These are phyloP conservation scores for Ceratocystis eucalypticola DNA, from an alignment of 2,329 filamentous ascomycete species.

Conservation along the genomic window DNA sequence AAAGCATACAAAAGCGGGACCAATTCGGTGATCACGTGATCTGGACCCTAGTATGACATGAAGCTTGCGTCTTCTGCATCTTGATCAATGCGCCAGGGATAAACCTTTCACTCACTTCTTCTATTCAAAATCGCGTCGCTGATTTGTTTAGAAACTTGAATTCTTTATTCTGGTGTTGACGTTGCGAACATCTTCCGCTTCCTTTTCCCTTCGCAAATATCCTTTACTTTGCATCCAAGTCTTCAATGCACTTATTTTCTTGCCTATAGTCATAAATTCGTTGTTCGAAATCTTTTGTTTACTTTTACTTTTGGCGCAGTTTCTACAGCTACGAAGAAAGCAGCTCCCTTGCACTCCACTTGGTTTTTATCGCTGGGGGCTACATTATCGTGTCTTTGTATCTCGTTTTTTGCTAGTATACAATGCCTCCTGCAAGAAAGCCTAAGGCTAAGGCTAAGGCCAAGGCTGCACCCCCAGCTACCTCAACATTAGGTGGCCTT, in stretches of 20 bases:
- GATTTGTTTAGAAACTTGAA: too few relatives aligned
- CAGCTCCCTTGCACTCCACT: background rate
- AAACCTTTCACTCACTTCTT: background rate
- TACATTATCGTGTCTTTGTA: too few relatives aligned
- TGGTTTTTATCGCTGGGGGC: background rate
- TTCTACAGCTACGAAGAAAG: background rate
- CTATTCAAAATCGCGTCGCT: background rate
- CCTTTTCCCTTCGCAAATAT: too few relatives aligned
- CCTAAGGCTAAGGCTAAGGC: conserved; percentile 12
- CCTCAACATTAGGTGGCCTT: conserved; percentile 9
- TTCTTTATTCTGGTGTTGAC: too few relatives aligned
- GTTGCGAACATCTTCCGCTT: too few relatives aligned
- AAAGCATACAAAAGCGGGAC: background rate
- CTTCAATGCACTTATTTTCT: background rate
- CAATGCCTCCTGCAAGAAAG: conserved; percentile 15
- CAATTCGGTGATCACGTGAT: background rate
- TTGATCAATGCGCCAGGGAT: conserved; percentile 7
- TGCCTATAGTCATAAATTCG: background rate
- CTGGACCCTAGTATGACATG: background rate
- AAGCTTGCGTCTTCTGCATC: background rate
- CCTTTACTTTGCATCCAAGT: background rate
- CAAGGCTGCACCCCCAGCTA: background rate
- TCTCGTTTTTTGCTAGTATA: background rate
- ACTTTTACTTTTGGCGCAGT: conserved; percentile 2
- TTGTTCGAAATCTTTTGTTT: background rate